Evolutionary conservation across 2,329 filamentous ascomycete species (phyloP).

Genomic region (Pseudogymnoascus pannorum): DNA sequence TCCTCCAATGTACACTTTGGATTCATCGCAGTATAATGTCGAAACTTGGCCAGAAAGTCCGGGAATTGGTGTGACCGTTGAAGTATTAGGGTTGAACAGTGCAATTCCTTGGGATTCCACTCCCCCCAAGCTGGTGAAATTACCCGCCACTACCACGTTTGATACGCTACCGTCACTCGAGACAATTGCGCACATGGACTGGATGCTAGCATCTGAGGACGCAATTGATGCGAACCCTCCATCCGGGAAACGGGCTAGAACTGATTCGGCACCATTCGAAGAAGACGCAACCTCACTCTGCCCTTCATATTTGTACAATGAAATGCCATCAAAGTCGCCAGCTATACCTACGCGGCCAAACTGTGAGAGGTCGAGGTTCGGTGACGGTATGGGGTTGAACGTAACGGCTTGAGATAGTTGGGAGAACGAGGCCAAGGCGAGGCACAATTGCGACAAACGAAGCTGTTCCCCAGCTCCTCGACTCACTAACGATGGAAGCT

Average conservation of each 20-base stretch:
- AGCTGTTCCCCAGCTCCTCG: constrained; percentile 20
- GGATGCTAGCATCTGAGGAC: constrained; percentile 75
- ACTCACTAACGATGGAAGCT: constrained; percentile 26
- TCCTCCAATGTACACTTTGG: constrained; percentile 85
- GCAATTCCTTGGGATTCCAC: constrained; percentile 72
- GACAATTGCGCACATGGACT: constrained; percentile 77
- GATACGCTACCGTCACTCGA: constrained; percentile 56
- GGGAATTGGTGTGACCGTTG: constrained; percentile 62
- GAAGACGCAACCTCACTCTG: constrained; percentile 63
- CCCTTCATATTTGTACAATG: constrained; percentile 76
- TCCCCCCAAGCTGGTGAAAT: constrained; percentile 85
- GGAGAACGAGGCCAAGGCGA: constrained; percentile 31
- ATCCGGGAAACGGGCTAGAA: constrained; percentile 78
- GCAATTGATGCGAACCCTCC: constrained; percentile 70
- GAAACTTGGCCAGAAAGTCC: constrained; percentile 79
- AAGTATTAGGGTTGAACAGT: constrained; percentile 67
- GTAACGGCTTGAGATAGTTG: constrained; percentile 43
- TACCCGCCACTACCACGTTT: constrained; percentile 83
- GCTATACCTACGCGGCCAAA: constrained; percentile 79
- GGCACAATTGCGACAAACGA: constrained; percentile 35
- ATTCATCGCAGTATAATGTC: constrained; percentile 72
- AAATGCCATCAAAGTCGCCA: constrained; percentile 87
- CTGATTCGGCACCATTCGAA: constrained; percentile 71
- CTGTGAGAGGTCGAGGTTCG: constrained; percentile 69
- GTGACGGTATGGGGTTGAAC: constrained; percentile 55